Evolutionary conservation across 176 grass and related monocot species (phyloP).

Genomic region (Metroxylon sagu): DNA sequence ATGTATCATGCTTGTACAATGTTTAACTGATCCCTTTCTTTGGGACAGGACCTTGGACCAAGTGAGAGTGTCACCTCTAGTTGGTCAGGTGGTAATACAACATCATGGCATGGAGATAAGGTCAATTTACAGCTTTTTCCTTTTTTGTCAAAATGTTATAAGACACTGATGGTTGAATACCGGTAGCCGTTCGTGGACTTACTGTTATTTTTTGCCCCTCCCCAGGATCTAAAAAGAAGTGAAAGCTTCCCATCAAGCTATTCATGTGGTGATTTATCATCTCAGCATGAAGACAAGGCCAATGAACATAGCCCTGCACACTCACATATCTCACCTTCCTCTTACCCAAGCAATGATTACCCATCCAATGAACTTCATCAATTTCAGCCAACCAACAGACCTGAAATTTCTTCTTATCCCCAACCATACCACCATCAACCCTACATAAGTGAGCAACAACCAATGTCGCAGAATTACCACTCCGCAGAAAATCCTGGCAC

Average conservation of each 20-base stretch:
- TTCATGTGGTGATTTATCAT: conserved; percentile 18
- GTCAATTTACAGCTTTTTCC: conserved; percentile 28
- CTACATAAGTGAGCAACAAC: conserved; percentile 40
- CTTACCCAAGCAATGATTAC: conserved; percentile 41
- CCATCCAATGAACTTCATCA: conserved; percentile 45
- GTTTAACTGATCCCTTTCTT: too few relatives aligned
- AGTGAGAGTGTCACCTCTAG: background rate
- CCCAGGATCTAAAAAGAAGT: conserved; percentile 46
- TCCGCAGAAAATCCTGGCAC: conserved; percentile 40
- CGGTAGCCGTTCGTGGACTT: too few relatives aligned
- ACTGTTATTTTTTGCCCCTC: conserved; percentile 8
- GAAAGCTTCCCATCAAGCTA: conserved; percentile 52
- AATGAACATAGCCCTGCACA: conserved; percentile 31
- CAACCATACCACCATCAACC: conserved; percentile 56
- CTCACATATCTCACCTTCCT: conserved; percentile 42
- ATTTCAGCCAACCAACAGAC: conserved; percentile 18
- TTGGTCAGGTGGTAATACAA: conserved; percentile 12
- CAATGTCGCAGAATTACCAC: conserved; percentile 53
- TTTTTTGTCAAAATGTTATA: too few relatives aligned
- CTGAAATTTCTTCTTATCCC: conserved; percentile 49
- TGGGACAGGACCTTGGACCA: conserved; percentile 8
- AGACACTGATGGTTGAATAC: too few relatives aligned
- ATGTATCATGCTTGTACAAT: too few relatives aligned
- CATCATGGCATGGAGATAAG: conserved; percentile 39
- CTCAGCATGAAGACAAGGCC: conserved; percentile 28